A percentile compares a stretch with the other conserved stretches of the same genome.
Conservation (phyloP, 2,329 filamentous ascomycete genomes). For the Fusarium scirpi region DNA sequence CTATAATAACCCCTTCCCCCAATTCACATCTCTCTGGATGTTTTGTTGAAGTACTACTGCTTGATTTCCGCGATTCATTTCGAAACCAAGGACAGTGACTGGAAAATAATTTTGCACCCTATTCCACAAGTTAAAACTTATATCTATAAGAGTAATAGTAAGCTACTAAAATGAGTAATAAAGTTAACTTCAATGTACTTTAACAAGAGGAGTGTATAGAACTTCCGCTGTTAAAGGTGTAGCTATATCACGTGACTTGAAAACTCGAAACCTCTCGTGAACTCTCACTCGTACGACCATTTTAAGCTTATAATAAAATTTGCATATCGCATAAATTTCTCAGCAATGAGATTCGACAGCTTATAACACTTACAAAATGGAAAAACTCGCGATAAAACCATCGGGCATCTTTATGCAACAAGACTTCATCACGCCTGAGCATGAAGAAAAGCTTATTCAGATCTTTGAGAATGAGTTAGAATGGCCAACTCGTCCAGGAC, state of each 20-base stretch:
- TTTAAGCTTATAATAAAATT: not conserved
- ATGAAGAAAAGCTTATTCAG: conserved; percentile 59
- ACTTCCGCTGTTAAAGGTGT: no score
- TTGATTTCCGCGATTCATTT: no score
- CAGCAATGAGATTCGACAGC: accelerated
- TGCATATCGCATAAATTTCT: not conserved
- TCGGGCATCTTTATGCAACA: conserved; percentile 58
- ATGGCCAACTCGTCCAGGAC: conserved; percentile 60
- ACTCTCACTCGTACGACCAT: conserved; percentile 1
- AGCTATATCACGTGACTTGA: not conserved
- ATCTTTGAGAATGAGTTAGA: conserved; percentile 58
- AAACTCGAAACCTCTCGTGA: conserved; percentile 10
- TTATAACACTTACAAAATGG: conserved; percentile 38
- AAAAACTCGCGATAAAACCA: conserved; percentile 46
- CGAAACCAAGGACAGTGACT: no score
- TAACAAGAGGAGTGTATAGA: no score
- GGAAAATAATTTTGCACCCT: no score
- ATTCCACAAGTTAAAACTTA: no score
- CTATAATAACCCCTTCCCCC: no score
- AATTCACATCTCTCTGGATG: no score
- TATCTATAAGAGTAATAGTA: no score
- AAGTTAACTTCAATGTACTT: no score
- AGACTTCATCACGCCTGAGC: conserved; percentile 60
- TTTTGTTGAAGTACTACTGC: no score
- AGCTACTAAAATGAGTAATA: no score